phyloP scores from a whole-genome alignment of 768 basidiomycete species.

The Tricholomella constricta region DNA sequence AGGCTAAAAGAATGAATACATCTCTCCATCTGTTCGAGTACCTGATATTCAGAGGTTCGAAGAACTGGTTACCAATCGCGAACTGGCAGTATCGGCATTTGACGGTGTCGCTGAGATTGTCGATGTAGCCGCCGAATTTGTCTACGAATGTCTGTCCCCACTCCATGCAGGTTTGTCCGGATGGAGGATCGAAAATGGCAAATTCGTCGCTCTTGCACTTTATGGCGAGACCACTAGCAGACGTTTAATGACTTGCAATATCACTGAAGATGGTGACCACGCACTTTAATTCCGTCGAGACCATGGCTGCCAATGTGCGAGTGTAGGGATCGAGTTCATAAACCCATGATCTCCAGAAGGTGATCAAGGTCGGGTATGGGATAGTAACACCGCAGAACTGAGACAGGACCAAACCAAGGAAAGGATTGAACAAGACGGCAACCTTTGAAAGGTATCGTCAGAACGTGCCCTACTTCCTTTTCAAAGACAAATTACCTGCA shows the following conservation, averaged over 20 bases:
- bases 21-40: constrained; percentile 70
- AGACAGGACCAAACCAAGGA: constrained; percentile 62
- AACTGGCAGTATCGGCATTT: constrained; percentile 78
- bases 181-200: constrained; percentile 68
- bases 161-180: constrained; percentile 66
- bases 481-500: constrained; percentile 48
- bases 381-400: constrained; percentile 85
- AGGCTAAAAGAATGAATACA: constrained; percentile 64
- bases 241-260: constrained; percentile 11
- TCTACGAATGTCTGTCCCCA: constrained; percentile 74
- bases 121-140: constrained; percentile 70
- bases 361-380: constrained; percentile 60
- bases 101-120: constrained; percentile 59
- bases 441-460: constrained; percentile 40
- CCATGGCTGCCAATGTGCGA: constrained; percentile 67
- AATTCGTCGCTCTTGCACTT: constrained; percentile 71
- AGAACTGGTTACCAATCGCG: constrained; percentile 69
- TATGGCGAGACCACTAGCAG: constrained; percentile 58
- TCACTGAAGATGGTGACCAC: constrained; percentile 12
- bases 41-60: constrained; percentile 63
- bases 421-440: constrained; percentile 81
- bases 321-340: constrained; percentile 76
- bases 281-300: constrained; percentile 77
- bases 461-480: constrained; percentile 26
- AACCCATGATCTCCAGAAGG: constrained; percentile 79